Evolutionary conservation across 148 eudicot species (phyloP).

Genomic region (Suaeda aralocaspica): DNA sequence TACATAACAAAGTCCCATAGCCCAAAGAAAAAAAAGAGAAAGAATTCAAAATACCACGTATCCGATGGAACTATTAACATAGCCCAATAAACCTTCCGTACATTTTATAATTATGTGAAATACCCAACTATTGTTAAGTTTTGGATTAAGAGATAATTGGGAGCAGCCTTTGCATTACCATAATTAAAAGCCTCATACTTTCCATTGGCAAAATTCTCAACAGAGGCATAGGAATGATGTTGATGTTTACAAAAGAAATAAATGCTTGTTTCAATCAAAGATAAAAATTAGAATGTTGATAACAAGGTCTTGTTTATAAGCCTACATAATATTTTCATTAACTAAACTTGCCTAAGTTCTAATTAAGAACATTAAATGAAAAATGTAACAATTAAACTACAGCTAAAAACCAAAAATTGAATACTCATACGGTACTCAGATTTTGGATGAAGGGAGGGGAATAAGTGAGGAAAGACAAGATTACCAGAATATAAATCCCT

Average conservation of each 20-base stretch:
- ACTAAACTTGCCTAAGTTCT: background rate
- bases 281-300: background rate
- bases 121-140: background rate
- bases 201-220: background rate
- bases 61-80: background rate
- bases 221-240: background rate
- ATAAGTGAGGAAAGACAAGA: slow-evolving; percentile 17
- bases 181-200: background rate
- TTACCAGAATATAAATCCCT: slow-evolving; percentile 88
- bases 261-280: background rate
- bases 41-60: no score
- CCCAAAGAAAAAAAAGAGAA: no score
- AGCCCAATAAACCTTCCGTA: background rate
- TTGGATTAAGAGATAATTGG: background rate
- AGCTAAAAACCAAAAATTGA: background rate
- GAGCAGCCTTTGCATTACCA: background rate
- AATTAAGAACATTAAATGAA: background rate
- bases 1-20: background rate
- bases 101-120: background rate
- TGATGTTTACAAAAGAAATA: background rate
- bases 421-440: background rate
- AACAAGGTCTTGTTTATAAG: background rate
- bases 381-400: background rate
- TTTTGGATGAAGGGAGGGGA: slow-evolving; percentile 2
- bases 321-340: background rate